A percentile compares a stretch with the other conserved stretches of the same genome.
Conservation (phyloP, 345 rosid genomes). For the Sonneratia alba region DNA sequence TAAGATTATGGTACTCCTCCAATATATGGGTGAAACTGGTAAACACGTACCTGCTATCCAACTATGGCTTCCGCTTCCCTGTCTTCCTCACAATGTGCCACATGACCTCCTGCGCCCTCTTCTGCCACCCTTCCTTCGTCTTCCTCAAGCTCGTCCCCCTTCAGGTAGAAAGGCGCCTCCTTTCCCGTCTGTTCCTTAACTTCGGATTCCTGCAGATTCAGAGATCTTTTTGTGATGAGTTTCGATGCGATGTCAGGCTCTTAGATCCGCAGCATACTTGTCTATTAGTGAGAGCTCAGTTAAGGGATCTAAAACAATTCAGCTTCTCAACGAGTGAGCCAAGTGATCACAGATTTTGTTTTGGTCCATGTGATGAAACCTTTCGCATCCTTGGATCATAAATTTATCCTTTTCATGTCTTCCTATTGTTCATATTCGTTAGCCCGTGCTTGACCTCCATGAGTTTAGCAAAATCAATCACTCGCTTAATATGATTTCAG, state of each 20-base stretch:
- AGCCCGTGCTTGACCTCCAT: too few species aligned
- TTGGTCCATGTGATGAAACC: too few species aligned
- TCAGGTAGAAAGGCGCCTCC: constrained; percentile 15
- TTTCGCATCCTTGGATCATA: too few species aligned
- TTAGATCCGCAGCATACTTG: neutral
- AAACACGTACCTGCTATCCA: constrained; percentile 81
- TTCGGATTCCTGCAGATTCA: neutral
- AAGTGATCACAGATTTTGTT: neutral
- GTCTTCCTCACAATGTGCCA: constrained; percentile 93
- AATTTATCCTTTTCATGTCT: too few species aligned
- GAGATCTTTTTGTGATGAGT: neutral
- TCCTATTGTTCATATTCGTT: too few species aligned
- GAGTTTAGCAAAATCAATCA: too few species aligned
- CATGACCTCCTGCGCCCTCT: constrained; percentile 82
- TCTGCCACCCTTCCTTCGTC: constrained; percentile 74
- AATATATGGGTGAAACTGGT: constrained; percentile 86
- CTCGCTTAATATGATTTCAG: neutral
- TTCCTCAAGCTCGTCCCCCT: constrained; percentile 75
- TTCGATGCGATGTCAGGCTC: neutral
- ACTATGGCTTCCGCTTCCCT: constrained; percentile 81
- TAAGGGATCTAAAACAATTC: neutral
- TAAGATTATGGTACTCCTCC: constrained; percentile 73
- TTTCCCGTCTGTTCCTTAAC: neutral
- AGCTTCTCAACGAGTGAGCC: neutral
- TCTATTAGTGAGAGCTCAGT: neutral